These are phyloP conservation scores for Madurella fahalii DNA, from an alignment of 2,329 filamentous ascomycete genomes.

Conservation along the genomic window DNA sequence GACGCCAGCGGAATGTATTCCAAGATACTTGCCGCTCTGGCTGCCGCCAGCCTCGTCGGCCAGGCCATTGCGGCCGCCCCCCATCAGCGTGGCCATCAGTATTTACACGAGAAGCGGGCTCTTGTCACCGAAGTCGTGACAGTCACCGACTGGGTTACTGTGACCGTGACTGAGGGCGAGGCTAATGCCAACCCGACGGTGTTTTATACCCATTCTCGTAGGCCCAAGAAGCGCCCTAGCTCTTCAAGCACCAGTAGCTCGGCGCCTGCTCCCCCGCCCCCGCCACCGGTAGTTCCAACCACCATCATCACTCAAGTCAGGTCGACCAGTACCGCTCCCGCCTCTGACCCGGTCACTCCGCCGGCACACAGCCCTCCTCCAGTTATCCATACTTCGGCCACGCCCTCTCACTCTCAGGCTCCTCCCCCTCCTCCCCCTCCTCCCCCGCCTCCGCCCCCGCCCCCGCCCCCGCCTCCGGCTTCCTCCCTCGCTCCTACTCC, in stretches of 20 bases:
- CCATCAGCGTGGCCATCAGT: slow-evolving; percentile 40
- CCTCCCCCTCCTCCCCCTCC: slow-evolving; percentile 13
- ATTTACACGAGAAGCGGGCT: slow-evolving; percentile 33
- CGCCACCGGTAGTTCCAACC: slow-evolving; percentile 17
- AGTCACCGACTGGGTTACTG: slow-evolving; percentile 39
- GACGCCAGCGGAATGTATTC: slow-evolving; percentile 35
- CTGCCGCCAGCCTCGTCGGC: slow-evolving; percentile 41
- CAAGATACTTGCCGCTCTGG: slow-evolving; percentile 40
- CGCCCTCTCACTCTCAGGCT: slow-evolving; percentile 6
- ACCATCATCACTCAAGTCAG: slow-evolving; percentile 20
- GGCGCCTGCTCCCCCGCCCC: slow-evolving; percentile 6
- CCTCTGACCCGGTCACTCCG: slow-evolving; percentile 14
- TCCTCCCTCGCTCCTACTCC: no score
- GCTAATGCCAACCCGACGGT: slow-evolving; percentile 13
- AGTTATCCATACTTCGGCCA: slow-evolving; percentile 7
- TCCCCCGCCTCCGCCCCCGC: slow-evolving; percentile 8
- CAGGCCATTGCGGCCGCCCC: slow-evolving; percentile 41
- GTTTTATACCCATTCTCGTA: slow-evolving; percentile 21
- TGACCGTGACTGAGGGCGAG: slow-evolving; percentile 37
- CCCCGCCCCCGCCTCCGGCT: neutral
- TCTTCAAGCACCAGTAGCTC: slow-evolving; percentile 15
- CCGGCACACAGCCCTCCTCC: neutral
- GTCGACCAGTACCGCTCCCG: slow-evolving; percentile 1
- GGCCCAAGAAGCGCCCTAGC: slow-evolving; percentile 9
- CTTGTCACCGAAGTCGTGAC: slow-evolving; percentile 34